Evolutionary conservation across 2,329 filamentous ascomycete species (phyloP), one percentile per base, ranked within the genome.

Genomic region (Cercospora beticola): DNA sequence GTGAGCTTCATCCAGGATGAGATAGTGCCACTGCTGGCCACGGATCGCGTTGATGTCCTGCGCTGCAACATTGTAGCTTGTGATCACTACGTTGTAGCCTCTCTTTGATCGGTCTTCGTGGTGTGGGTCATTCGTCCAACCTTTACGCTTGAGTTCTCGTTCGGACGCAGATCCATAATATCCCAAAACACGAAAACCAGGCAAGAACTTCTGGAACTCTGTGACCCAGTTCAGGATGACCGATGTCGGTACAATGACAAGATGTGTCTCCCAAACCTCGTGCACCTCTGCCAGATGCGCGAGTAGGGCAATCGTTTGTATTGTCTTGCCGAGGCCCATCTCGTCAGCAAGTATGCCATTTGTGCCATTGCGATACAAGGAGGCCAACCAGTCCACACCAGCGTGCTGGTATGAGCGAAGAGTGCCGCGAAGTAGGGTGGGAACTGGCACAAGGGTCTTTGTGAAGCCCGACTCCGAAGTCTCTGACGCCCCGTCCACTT

Each of bases 171-270:
- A 92, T 54, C 96, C 95, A 78, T 98, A 99, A 82, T 99, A 99
- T 0, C 94, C 95, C 68, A 99, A 85, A 66, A 99, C 97, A 78
- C 97, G 98, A 85, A 99, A 99, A 0, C 95, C 94, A 3, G 96
- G 95, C 67, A 94, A 92, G 88, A 94, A 99, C 79, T 99, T 99
- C 78, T 98, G 98, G 86, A 99, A 99, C 81, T 99, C 95, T 91
- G 98, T 98, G 79, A 99, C 96, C 95, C 95, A 99, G 78, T 99
- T 99, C 72, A 99, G 88, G 86, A 99, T 97, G 60, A 99, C 96
- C 80, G 94, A 98, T 2, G 95, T 99, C 1, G 95, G 95, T 1
- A 99, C 95, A 69, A 99, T 91, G 60, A 99, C 92, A 26, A 99
- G 83, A 83, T 99, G 95, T 0, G 95, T 93, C 0, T 96, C 95